phyloP scores from a whole-genome alignment of 148 eudicot genomes.

The Suaeda aralocaspica region DNA sequence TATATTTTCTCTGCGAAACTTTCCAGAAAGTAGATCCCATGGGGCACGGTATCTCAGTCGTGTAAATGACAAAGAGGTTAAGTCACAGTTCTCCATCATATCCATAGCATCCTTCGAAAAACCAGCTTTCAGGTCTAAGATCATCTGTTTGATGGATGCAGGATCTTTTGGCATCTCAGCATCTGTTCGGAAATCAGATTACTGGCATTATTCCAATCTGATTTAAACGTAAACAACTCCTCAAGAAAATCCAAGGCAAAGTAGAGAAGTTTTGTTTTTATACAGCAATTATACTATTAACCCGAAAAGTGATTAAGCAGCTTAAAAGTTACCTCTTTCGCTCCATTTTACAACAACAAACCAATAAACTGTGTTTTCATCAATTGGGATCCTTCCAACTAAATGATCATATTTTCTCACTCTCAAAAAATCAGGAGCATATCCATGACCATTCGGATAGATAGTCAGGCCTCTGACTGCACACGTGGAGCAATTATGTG shows the following conservation, averaged over 20 bases:
- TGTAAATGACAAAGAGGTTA: constrained; percentile 35
- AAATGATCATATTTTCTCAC: constrained; percentile 24
- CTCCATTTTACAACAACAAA: constrained; percentile 25
- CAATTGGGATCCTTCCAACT: constrained; percentile 42
- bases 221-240: no score
- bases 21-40: constrained; percentile 41
- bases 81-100: constrained; percentile 33
- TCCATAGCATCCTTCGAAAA: constrained; percentile 32
- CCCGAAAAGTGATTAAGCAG: no score
- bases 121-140: constrained; percentile 22
- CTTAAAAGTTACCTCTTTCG: constrained; percentile 14
- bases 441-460: constrained; percentile 46
- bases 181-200: constrained; percentile 32
- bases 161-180: constrained; percentile 29
- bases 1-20: constrained; percentile 36
- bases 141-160: constrained; percentile 26
- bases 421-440: constrained; percentile 32
- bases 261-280: no score
- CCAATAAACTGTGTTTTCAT: constrained; percentile 46
- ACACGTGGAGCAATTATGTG: constrained; percentile 25
- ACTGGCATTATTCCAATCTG: no score
- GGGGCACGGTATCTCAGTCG: constrained; percentile 51
- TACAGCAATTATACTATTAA: no score
- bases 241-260: no score
- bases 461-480: constrained; percentile 40